A percentile compares a stretch with the other conserved stretches of the same genome.
phyloP scores from a whole-genome alignment of 345 rosid species.

The Arabis alpina region DNA sequence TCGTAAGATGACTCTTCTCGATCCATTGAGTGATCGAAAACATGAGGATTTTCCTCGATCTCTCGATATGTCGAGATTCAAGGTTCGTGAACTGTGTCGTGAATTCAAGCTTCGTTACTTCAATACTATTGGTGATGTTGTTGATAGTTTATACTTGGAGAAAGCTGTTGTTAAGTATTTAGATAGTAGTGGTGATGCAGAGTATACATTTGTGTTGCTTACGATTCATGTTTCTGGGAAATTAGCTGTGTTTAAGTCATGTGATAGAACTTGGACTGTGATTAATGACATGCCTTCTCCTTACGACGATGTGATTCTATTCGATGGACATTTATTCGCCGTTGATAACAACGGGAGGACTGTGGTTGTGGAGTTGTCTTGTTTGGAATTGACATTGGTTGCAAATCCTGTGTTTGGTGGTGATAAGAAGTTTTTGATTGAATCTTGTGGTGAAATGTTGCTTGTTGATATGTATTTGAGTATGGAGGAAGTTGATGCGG shows the following conservation, averaged over 20 bases:
- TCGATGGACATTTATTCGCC: conserved; percentile 62
- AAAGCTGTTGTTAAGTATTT: conserved; percentile 63
- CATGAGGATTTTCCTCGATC: conserved; percentile 50
- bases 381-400: conserved; percentile 40
- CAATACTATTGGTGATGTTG: conserved; percentile 41
- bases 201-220: conserved; percentile 61
- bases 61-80: conserved; percentile 54
- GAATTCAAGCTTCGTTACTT: conserved; percentile 70
- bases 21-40: conserved; percentile 63
- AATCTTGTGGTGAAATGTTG: conserved; percentile 71
- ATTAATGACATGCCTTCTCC: conserved; percentile 79
- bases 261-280: conserved; percentile 66
- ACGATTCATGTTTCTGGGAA: conserved; percentile 90
- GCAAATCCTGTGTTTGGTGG: conserved; percentile 74
- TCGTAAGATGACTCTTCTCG: conserved; percentile 49
- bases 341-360: conserved; percentile 77
- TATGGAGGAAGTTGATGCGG: conserved; percentile 55
- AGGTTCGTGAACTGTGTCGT: conserved; percentile 61
- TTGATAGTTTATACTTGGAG: conserved; percentile 67
- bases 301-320: conserved; percentile 79
- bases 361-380: conserved; percentile 57
- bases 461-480: conserved; percentile 84
- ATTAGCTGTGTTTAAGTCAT: conserved; percentile 72
- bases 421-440: conserved; percentile 86
- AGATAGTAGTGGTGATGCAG: conserved; percentile 18